Evolutionary conservation across 164 flowering plant species (phyloP), one percentile per base, ranked within the genome.

Genomic region (Piper betle): DNA sequence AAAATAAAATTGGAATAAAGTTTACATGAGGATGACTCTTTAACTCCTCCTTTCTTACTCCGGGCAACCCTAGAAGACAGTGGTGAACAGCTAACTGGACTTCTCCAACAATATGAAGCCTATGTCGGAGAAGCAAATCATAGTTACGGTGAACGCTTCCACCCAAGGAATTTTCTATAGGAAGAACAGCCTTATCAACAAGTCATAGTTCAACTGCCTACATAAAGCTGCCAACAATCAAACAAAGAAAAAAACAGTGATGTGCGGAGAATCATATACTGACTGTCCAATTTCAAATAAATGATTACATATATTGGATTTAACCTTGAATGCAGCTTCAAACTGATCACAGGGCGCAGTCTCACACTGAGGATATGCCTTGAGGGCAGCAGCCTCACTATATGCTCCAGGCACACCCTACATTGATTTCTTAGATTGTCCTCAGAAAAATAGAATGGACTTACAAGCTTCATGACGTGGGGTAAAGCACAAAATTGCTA

Each of bases 201-300:
- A 86, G 63, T 87, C 88, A 86, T 38, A 81, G 66, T 71, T 86
- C 92, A 64, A 86, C 87, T 39, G 88, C 88, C 85, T 85, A 75
- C 57, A 64, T 16, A 55, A 1, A 43, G 10, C 25, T 55, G 58
- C 39, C 13, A 55, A 2, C 50, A 55, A 20, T 55, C 11, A 15
- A 1, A 55, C 20, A 25, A 33, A 33, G 9, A n/a, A n/a, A n/a
- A 37, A 62, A 66, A 58, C 59, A 53, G 55, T 61, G 57, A 39
- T 6, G 33, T 15, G 15, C 3, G 33, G 33, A 15, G 10, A 55
- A 16, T 25, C 13, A 37, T 39, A 20, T 5, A 4, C 5, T 6
- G 38, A 55, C 13, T 43, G 12, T 43, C 50, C 12, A 10, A 43
- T 43, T 55, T 12, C 58, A 55, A 20, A 55, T 13, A 3, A 12